Percentiles rank a stretch among this genome's conserved stretches.
Conservation (phyloP, 2,329 filamentous ascomycete genomes). For the Ophiostoma fasciatum region DNA sequence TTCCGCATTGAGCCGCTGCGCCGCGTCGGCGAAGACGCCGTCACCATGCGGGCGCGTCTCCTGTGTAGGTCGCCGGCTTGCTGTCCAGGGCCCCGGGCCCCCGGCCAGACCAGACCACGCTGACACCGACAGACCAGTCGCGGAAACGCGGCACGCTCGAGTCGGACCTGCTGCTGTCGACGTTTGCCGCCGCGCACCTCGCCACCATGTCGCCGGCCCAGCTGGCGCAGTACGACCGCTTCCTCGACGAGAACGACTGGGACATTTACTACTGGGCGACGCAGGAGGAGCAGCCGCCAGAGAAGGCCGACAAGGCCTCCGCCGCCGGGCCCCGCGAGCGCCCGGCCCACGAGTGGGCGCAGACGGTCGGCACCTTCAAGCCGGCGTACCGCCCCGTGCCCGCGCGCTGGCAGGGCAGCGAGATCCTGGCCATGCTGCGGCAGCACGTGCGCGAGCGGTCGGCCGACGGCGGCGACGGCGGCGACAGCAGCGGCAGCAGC, state of each 20-base stretch:
- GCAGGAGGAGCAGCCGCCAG: slow-evolving; percentile 48
- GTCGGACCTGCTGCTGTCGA: slow-evolving; percentile 88
- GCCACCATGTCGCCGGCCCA: slow-evolving; percentile 56
- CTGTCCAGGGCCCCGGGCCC: no score
- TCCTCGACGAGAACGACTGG: slow-evolving; percentile 99
- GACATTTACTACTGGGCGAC: slow-evolving; percentile 99
- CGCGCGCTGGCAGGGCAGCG: slow-evolving; percentile 66
- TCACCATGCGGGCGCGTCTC: slow-evolving; percentile 79
- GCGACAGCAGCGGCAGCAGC: slow-evolving; percentile 17
- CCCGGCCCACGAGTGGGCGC: slow-evolving; percentile 74
- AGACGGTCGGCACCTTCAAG: slow-evolving; percentile 89
- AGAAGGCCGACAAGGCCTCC: not conserved
- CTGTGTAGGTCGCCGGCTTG: slow-evolving; percentile 32
- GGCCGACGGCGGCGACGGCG: slow-evolving; percentile 32
- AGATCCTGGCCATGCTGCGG: slow-evolving; percentile 62
- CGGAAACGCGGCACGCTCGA: slow-evolving; percentile 94
- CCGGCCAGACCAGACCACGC: no score
- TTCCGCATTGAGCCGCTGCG: slow-evolving; percentile 87
- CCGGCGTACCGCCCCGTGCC: slow-evolving; percentile 88
- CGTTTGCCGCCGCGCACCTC: slow-evolving; percentile 75
- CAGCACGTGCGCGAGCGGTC: slow-evolving; percentile 63
- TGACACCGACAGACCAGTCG: slow-evolving; percentile 82
- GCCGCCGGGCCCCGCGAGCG: slow-evolving; percentile 12
- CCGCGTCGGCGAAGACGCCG: slow-evolving; percentile 65
- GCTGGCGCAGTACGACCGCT: slow-evolving; percentile 72